Evolutionary conservation across 306 rosid genomes (phyloP).

Genomic region (Clitoria ternatea): DNA sequence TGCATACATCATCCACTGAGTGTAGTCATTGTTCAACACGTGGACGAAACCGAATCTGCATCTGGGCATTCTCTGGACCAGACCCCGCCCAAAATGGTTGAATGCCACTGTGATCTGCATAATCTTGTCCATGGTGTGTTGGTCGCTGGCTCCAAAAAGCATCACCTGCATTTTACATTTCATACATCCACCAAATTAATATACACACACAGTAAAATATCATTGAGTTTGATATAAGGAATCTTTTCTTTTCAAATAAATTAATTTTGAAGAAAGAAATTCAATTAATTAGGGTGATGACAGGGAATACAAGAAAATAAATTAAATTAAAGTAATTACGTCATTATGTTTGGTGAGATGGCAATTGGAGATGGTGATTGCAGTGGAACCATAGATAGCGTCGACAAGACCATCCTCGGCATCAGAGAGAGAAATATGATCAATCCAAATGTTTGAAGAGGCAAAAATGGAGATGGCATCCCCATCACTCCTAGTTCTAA

Average conservation of each 20-base stretch:
- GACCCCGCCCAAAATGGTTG: slow-evolving; percentile 75
- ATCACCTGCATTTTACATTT: slow-evolving; percentile 42
- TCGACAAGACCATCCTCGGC: slow-evolving; percentile 74
- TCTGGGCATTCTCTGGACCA: slow-evolving; percentile 85
- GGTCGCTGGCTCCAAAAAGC: slow-evolving; percentile 75
- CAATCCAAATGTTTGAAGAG: slow-evolving; percentile 72
- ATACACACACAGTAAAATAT: no score
- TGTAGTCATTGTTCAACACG: slow-evolving; percentile 80
- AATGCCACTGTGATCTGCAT: slow-evolving; percentile 88
- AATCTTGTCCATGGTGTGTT: slow-evolving; percentile 33
- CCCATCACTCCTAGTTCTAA: slow-evolving; percentile 56
- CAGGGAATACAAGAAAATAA: no score
- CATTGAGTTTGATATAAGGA: no score
- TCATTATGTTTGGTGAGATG: slow-evolving; percentile 71
- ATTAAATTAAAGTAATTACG: slow-evolving; percentile 19
- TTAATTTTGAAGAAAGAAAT: no score
- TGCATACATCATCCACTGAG: slow-evolving; percentile 89
- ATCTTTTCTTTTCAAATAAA: no score
- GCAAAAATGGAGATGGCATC: slow-evolving; percentile 72
- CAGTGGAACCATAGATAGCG: slow-evolving; percentile 65
- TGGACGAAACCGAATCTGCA: slow-evolving; percentile 76
- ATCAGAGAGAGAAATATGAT: slow-evolving; percentile 63
- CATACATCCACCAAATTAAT: background rate
- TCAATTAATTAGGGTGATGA: no score
- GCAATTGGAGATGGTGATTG: slow-evolving; percentile 69